Evolutionary conservation across 768 basidiomycete genomes (phyloP), one percentile per base, ranked within the genome.

Genomic region (Gymnopilus dilepis): DNA sequence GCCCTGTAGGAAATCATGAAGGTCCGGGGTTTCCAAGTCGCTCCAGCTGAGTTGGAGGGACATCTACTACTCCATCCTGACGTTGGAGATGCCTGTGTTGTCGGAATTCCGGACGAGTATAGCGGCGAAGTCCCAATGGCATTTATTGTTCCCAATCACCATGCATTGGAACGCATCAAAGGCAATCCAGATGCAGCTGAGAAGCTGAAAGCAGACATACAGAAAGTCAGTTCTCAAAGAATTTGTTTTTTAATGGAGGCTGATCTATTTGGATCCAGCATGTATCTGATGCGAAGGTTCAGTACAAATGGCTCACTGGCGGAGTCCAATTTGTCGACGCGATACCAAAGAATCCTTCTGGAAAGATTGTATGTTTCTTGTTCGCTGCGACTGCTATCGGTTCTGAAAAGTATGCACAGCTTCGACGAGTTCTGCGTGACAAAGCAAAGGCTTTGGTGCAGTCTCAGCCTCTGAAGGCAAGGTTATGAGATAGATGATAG

Each of bases 101-200:
- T 92, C 6, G 84, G 88, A 4, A 69, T 91, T 19, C 80, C 81
- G 1, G 89, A 93, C 66, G 90, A 92, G 22, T 91, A 88, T 69
- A 89, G 82, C 59, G 90, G 91, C 17, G 91, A 94, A 70, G 65
- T 90, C 11, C 91, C 92, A 0, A 67, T 90, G 56, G 91, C 91
- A 7, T 92, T 84, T 70, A 76, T 92, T 22, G 88, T 88, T 3
- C 79, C 86, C 17, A 74, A 75, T 47, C 76, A 77, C 13, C 74
- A 78, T 4, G 76, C 77, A 9, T 70, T 71, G 37, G 76, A 80
- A 45, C 74, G 76, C 30, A 73, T 79, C 21, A 62, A 72, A 40
- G 69, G 71, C 34, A 69, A 78, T 33, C 64, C 74, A 3, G 62
- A 59, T 11, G 81, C 74, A 26, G 76, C 67, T 0, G 72, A 76